phyloP scores from a whole-genome alignment of 129 eudicot species.

The Artemisia argyi region DNA sequence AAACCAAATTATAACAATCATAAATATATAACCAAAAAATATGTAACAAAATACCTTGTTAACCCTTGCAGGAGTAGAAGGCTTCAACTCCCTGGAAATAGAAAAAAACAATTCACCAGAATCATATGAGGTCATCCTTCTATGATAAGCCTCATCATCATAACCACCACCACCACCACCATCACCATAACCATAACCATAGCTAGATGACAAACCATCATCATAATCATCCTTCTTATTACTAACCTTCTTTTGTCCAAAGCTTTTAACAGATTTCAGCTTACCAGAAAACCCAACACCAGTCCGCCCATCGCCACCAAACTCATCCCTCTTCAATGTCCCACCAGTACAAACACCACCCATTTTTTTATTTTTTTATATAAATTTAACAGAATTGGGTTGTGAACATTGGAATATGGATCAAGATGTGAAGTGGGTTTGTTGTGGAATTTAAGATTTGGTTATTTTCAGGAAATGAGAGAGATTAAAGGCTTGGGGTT shows the following conservation, averaged over 20 bases:
- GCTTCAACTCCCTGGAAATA: constrained; percentile 70
- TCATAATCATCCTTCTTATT: constrained; percentile 16
- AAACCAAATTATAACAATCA: too few relatives aligned
- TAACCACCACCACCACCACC: constrained; percentile 20
- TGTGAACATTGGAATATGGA: too few relatives aligned
- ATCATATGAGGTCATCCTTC: constrained; percentile 43
- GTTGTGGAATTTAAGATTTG: too few relatives aligned
- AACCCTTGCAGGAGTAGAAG: constrained; percentile 65
- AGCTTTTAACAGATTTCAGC: constrained; percentile 56
- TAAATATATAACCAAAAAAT: too few relatives aligned
- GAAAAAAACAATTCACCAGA: constrained; percentile 58
- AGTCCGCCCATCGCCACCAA: constrained; percentile 23
- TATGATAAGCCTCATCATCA: constrained; percentile 24
- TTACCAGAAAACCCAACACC: constrained; percentile 61
- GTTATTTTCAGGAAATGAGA: too few relatives aligned
- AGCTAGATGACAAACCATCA: constrained; percentile 30
- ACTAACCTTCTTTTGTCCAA: constrained; percentile 40
- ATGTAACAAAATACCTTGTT: constrained; percentile 38
- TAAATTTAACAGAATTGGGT: too few relatives aligned
- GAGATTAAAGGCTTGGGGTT: too few relatives aligned
- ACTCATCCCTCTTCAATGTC: constrained; percentile 42
- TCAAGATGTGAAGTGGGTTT: too few relatives aligned
- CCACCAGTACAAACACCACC: constrained; percentile 76
- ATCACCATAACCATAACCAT: constrained; percentile 18
- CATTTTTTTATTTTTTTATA: too few relatives aligned